Base-by-base conservation (phyloP, 2,329 filamentous ascomycete genomes). In the Fusarium torreyae region DNA sequence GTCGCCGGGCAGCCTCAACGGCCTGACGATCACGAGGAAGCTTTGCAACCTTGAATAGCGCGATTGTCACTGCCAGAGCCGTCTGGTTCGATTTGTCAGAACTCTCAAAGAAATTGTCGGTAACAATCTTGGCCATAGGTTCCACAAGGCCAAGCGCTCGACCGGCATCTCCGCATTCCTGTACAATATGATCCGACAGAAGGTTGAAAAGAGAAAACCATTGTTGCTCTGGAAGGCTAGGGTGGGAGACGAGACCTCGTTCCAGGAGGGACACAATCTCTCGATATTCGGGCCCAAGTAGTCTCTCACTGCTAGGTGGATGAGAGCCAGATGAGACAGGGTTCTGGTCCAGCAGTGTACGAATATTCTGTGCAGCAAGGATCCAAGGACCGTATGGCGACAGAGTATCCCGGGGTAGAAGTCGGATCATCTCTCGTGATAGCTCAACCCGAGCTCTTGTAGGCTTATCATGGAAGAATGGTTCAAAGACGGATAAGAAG, bases 91-190 rank as follows among this genome's bases (percentile, higher is more conserved):
- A 62, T 33, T 62, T 65, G 20, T 63, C 57, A 9, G 53, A 34
- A 9, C 17, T 51, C 18, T 52, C 55, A 17, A 70, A 73, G 49
- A 73, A 68, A 53, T 33, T 79, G 56, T 84, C 83, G 38, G 82
- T 72, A 6, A 91, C 69, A 2, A 78, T 74, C 69, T 87, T 90
- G 1, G 92, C 88, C 5, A 96, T 74, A 2, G 91, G 91, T 64
- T 97, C 93, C 39, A 94, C 82, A 2, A 94, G 84, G 24, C 87
- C 86, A 50, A 92, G 82, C 7, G 89, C 87, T 40, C 90, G 85
- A 7, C 89, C 90, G 17, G 87, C 86, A 65, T 93, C 89, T 5
- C 93, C 92, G 53, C 87, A 87, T 67, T 93, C 89, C 14, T 84
- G 81, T 18, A 83, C 85, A 8, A 91, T 86, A 53, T 87, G 86